Conservation (phyloP, 1,284 basidiomycete species). For the Paramarasmius palmivorus region DNA sequence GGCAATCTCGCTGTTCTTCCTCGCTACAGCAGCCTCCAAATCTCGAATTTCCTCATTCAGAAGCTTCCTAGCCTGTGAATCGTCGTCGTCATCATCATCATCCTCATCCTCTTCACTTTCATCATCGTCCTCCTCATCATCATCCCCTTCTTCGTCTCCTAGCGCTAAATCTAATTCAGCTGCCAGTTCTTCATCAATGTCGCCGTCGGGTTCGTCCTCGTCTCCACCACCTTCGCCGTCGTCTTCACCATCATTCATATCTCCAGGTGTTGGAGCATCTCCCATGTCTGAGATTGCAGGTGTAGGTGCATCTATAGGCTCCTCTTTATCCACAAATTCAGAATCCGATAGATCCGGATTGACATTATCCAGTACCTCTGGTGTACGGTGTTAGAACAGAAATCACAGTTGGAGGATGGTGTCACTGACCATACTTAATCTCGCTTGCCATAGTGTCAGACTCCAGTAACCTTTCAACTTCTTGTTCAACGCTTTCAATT, state of each 20-base stretch:
- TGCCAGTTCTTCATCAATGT: slow-evolving; percentile 78
- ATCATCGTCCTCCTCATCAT: slow-evolving; percentile 61
- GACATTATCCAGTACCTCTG: slow-evolving; percentile 81
- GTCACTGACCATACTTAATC: slow-evolving; percentile 68
- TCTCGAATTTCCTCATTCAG: slow-evolving; percentile 90
- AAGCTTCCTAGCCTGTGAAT: slow-evolving; percentile 76
- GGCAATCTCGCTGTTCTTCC: slow-evolving; percentile 86
- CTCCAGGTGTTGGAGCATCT: slow-evolving; percentile 57
- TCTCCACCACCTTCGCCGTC: slow-evolving; percentile 66
- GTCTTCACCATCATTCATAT: slow-evolving; percentile 57
- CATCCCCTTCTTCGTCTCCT: slow-evolving; percentile 70
- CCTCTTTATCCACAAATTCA: slow-evolving; percentile 75
- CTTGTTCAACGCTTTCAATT: slow-evolving; percentile 96
- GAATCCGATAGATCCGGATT: slow-evolving; percentile 87
- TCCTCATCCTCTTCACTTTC: slow-evolving; percentile 74
- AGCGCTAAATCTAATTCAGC: slow-evolving; percentile 74
- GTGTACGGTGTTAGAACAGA: slow-evolving; percentile 6
- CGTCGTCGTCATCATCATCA: slow-evolving; percentile 66
- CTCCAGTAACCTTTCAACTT: slow-evolving; percentile 89
- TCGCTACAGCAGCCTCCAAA: slow-evolving; percentile 83
- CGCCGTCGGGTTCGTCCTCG: slow-evolving; percentile 52
- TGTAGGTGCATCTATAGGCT: slow-evolving; percentile 60
- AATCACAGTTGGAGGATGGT: slow-evolving; percentile 2
- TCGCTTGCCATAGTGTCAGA: slow-evolving; percentile 83
- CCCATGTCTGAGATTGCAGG: slow-evolving; percentile 68